Conservation (phyloP, 1,284 basidiomycete genomes). For the Pseudozyma tsukubaensis region DNA sequence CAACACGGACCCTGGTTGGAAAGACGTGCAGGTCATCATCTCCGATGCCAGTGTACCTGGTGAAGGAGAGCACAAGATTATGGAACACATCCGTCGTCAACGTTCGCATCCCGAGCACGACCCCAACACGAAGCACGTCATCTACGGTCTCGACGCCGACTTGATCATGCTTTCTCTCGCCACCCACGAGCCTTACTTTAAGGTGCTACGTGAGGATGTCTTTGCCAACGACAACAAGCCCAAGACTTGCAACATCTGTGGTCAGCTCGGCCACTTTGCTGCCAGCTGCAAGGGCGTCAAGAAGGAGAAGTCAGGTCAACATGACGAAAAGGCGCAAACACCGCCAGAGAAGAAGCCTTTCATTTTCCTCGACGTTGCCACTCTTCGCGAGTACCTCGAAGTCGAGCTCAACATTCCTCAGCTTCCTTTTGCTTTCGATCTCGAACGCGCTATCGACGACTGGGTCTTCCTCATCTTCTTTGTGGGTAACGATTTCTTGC, state of each 20-base stretch:
- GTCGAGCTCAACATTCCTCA: slow-evolving; percentile 88
- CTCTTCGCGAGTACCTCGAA: slow-evolving; percentile 95
- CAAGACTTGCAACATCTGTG: slow-evolving; percentile 83
- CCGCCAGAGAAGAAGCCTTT: slow-evolving; percentile 88
- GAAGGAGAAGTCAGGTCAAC: slow-evolving; percentile 71
- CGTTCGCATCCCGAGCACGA: slow-evolving; percentile 87
- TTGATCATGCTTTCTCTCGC: slow-evolving; percentile 98
- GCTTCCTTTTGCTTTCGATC: slow-evolving; percentile 86
- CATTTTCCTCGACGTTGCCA: slow-evolving; percentile 97
- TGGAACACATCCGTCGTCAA: slow-evolving; percentile 96
- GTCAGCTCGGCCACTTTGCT: slow-evolving; percentile 92
- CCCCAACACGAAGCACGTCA: slow-evolving; percentile 94
- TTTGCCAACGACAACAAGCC: slow-evolving; percentile 79
- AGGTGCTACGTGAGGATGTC: slow-evolving; percentile 96
- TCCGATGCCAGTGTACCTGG: slow-evolving; percentile 97
- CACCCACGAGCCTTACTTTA: slow-evolving; percentile 97
- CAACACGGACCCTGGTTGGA: slow-evolving; percentile 95
- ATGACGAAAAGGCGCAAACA: slow-evolving; percentile 64
- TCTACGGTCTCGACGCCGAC: slow-evolving; percentile 98
- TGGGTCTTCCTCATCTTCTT: slow-evolving; percentile 99
- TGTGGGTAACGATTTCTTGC: slow-evolving; percentile 99
- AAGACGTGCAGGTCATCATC: slow-evolving; percentile 83
- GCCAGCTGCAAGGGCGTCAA: slow-evolving; percentile 79
- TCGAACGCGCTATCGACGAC: slow-evolving; percentile 98
- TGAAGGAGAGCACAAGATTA: slow-evolving; percentile 99